Base-by-base conservation (phyloP, 805 yeast species). In the Yarrowia yakushimensis region DNA sequence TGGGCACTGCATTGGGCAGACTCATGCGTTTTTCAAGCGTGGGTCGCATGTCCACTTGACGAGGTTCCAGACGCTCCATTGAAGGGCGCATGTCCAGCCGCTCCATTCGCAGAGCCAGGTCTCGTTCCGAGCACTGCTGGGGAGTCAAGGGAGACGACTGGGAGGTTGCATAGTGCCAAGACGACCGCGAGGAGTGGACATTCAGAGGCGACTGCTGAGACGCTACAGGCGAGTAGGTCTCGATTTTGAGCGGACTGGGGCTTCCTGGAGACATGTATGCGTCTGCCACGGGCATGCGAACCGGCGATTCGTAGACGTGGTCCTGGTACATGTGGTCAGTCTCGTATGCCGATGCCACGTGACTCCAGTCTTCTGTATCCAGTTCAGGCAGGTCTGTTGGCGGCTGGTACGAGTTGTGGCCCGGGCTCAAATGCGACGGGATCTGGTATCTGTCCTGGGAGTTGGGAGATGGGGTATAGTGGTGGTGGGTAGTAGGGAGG, bases 341-440 rank as follows among this genome's bases (percentile, higher is more conserved):
- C 10, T 52, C 43, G 37, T 52, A 52, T 1, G 59, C 59, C 13
- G 59, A 52, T 2, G 43, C 42, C 2, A 52, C 59, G 9, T 52
- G 59, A 12, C 59, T 52, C 59, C 59, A 52, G 34, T 52, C 59
- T 13, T 52, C 25, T 0, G 59, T 52, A 4, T 52, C 59, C 9
- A 52, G n/a, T 2, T 43, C 20, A 11, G 59, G 59, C 22, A 52
- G 43, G 12, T 34, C 18, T 3, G 25, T 12, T 0, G 59, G 59
- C 5, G 59, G 12, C 18, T 52, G 43, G 18, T 36, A 52, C n/a
- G 59, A 25, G 18, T n/a, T 33, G 28, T 52, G 42, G 0, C 59
- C 59, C 0, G 59, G 59, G 13, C 43, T 36, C 30, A 52, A 20
- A 13, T 52, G 43, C 10, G 33, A 13, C 3, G 59, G 59, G 8